Base-by-base conservation (phyloP, 768 basidiomycete species). In the Phlebiopsis flavidoalba region DNA sequence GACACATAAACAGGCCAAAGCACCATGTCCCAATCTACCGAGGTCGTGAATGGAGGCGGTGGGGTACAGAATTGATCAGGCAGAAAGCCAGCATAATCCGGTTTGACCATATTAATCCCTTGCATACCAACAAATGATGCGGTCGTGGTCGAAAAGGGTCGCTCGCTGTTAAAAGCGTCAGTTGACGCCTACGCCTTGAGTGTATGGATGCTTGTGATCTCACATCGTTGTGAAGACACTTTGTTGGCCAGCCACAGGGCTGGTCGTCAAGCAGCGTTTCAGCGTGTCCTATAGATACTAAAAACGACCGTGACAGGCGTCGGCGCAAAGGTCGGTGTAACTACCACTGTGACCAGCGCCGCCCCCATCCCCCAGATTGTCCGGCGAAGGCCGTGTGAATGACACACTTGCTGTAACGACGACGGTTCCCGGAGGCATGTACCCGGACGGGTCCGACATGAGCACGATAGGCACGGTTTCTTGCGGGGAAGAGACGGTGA, bases 1-100 rank as follows among this genome's bases (percentile, higher is more conserved):
- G 17, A 8, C 17, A 43, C 10, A 43, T 10, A 43, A 17, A 10
- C 11, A 12, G 10, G 8, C 10, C 40, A 12, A 43, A 43, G 10
- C 8, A 8, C 11, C 12, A 43, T 3, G 17, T 2, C 11, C 17
- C 40, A 17, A 2, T 17, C 40, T 17, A 2, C 12, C 40, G 40
- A 43, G 11, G 11, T 12, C 40, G 40, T 17, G 40, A 17, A 12
- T 12, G 17, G 40, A 17, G 14, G 58, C 37, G 15, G n/a, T n/a
- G n/a, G n/a, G 58, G 47, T 15, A 54, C 57, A 35, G 45, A 46
- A 49, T 65, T 71, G 45, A 71, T 67, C n/a, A 15, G 70, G 70
- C 5, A 71, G 64, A 45, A 71, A 63, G 3, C 66, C 67, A 5
- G 60, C 66, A 45, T 59, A 63, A 33, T 62, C 50, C 17, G 63